These are phyloP conservation scores for Graphium sp. DNA, from an alignment of 2,329 filamentous ascomycete genomes.

Conservation along the genomic window DNA sequence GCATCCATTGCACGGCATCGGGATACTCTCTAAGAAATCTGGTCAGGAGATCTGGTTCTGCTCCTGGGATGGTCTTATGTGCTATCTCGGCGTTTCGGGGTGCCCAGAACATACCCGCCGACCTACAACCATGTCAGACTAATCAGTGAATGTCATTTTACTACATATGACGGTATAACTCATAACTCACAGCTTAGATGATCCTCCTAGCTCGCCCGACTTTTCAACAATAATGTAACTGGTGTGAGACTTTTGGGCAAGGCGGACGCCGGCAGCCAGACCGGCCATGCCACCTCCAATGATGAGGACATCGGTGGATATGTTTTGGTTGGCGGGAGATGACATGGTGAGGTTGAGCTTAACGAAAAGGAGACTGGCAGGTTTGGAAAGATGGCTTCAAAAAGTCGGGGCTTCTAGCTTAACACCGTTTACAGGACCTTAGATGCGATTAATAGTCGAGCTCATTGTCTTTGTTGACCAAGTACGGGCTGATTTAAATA, in stretches of 20 bases:
- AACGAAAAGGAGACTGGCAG: neutral
- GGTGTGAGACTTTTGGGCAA: neutral
- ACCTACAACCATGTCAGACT: neutral
- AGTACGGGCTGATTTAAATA: neutral
- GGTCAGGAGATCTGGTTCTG: neutral
- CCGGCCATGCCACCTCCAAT: neutral
- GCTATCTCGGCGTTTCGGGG: neutral
- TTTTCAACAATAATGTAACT: neutral
- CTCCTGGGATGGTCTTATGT: neutral
- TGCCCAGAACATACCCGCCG: neutral
- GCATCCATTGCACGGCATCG: neutral
- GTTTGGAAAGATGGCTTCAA: neutral
- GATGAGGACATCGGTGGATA: neutral
- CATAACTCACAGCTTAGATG: neutral
- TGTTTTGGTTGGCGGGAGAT: neutral
- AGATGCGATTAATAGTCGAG: neutral
- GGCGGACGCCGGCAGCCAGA: neutral
- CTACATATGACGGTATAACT: neutral
- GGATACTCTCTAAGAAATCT: neutral
- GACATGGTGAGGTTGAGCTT: neutral
- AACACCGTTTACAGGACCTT: neutral
- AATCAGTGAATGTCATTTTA: no score
- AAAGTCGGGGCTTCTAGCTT: neutral
- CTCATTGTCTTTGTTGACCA: neutral
- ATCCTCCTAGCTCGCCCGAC: neutral